Percentiles rank a stretch among this genome's conserved stretches.
phyloP scores from a whole-genome alignment of 2,329 filamentous ascomycete species.

The Exophiala spinifera region DNA sequence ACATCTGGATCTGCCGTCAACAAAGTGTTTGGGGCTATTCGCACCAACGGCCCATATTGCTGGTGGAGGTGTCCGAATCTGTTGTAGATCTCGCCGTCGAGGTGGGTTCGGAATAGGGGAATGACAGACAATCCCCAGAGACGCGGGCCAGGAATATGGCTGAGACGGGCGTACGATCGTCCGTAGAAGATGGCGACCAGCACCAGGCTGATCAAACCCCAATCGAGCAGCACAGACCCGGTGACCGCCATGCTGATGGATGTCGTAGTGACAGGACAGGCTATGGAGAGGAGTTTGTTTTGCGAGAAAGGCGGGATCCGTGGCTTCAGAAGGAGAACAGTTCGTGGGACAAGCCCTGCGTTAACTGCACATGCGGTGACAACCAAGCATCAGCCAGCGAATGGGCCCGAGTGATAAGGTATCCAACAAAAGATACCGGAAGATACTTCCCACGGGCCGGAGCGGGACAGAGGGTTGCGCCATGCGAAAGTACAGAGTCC shows the following conservation, averaged over 20 bases:
- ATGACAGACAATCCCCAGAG: conserved; percentile 10
- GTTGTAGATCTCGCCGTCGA: conserved; percentile 9
- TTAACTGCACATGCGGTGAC: no score
- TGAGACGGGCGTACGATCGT: conserved; percentile 9
- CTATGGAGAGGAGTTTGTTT: neutral
- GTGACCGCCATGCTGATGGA: conserved; percentile 3
- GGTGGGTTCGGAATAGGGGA: conserved; percentile 12
- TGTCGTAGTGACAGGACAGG: conserved; percentile 4
- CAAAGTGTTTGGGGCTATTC: conserved; percentile 17
- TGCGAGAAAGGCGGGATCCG: conserved; percentile 51
- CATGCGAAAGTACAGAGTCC: no score
- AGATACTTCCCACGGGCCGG: no score
- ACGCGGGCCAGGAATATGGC: conserved; percentile 15
- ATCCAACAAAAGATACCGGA: no score
- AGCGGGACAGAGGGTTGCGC: no score
- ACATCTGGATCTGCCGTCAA: conserved; percentile 13
- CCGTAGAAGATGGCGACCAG: conserved; percentile 7
- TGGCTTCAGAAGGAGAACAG: conserved; percentile 65
- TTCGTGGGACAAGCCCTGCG: no score
- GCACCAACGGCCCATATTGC: conserved; percentile 17
- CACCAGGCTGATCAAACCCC: conserved; percentile 2
- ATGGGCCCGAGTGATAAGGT: no score
- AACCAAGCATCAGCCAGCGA: no score
- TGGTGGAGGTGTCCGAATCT: conserved; percentile 4
- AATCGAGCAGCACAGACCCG: conserved; percentile 3